Evolutionary conservation across 2,329 filamentous ascomycete species (phyloP).

Genomic region (Fusarium fujikuroi): DNA sequence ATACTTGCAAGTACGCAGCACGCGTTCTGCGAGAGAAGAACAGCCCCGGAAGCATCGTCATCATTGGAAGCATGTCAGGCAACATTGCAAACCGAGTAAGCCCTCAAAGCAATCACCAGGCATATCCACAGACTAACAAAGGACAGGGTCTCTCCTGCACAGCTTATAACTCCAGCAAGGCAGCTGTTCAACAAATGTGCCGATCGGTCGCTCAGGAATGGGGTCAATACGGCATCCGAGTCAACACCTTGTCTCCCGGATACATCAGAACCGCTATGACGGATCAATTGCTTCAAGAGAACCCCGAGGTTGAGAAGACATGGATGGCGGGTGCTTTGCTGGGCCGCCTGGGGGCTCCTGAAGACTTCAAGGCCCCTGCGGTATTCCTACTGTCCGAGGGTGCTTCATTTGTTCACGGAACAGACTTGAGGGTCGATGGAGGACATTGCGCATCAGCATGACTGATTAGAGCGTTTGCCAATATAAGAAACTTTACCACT

Average conservation of each 20-base stretch:
- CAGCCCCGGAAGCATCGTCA: slow-evolving; percentile 58
- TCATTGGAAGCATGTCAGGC: slow-evolving; percentile 62
- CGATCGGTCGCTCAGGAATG: slow-evolving; percentile 71
- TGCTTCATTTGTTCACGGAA: slow-evolving; percentile 67
- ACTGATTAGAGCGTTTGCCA: neutral
- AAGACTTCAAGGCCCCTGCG: slow-evolving; percentile 67
- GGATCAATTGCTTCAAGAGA: slow-evolving; percentile 54
- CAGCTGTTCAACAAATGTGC: slow-evolving; percentile 68
- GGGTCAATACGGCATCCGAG: slow-evolving; percentile 70
- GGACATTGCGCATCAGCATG: slow-evolving; percentile 59
- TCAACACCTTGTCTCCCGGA: slow-evolving; percentile 74
- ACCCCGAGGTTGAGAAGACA: slow-evolving; percentile 61
- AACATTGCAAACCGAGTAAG: slow-evolving; percentile 62
- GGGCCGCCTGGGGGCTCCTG: slow-evolving; percentile 62
- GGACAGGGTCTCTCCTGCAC: slow-evolving; percentile 68
- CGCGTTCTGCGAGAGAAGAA: slow-evolving; percentile 61
- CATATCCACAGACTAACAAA: neutral
- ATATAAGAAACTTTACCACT: neutral
- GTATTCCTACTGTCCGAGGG: slow-evolving; percentile 68
- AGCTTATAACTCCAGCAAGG: slow-evolving; percentile 72
- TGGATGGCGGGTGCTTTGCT: slow-evolving; percentile 66
- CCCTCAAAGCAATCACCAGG: neutral
- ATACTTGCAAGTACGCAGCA: slow-evolving; percentile 76
- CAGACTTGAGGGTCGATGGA: slow-evolving; percentile 67
- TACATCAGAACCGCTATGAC: slow-evolving; percentile 62